Evolutionary conservation across 768 basidiomycete genomes (phyloP).

Genomic region (Neoboletus magnificus): DNA sequence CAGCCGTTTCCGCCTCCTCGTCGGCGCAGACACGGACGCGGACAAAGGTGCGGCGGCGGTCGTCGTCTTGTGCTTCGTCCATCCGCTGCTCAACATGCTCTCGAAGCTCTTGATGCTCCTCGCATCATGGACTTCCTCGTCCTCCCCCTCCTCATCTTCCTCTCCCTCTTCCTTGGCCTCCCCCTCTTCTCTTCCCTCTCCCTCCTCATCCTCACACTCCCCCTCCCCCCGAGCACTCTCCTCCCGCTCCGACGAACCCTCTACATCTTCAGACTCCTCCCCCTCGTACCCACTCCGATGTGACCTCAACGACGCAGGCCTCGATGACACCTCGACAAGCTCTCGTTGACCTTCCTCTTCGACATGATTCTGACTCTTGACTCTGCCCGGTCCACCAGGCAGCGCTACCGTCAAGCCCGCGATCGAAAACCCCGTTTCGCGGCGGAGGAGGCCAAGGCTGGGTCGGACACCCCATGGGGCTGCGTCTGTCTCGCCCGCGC

Average conservation of each 20-base stretch:
- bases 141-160: constrained; percentile 28
- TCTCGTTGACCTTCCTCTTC: constrained; percentile 45
- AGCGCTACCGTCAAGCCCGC: constrained; percentile 69
- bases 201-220: constrained; percentile 20
- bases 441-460: constrained; percentile 65
- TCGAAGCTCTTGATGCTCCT: constrained; percentile 84
- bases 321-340: constrained; percentile 52
- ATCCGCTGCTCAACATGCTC: constrained; percentile 64
- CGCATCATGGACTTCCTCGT: constrained; percentile 44
- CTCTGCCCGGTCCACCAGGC: constrained; percentile 34
- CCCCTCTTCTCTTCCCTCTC: constrained; percentile 23
- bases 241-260: constrained; percentile 3
- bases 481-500: constrained; percentile 5
- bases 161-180: constrained; percentile 26
- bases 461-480: constrained; percentile 35
- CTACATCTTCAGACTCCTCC: constrained; percentile 20
- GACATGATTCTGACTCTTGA: constrained; percentile 1
- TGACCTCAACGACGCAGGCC: constrained; percentile 46
- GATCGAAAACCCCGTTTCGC: constrained; percentile 81
- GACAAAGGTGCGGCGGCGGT: not conserved
- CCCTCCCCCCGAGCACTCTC: not conserved
- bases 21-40: not conserved
- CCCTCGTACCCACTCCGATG: constrained; percentile 5
- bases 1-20: constrained; percentile 52
- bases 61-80: constrained; percentile 17